phyloP scores from a whole-genome alignment of 2,329 filamentous ascomycete genomes.

The Aspergillus proliferans region DNA sequence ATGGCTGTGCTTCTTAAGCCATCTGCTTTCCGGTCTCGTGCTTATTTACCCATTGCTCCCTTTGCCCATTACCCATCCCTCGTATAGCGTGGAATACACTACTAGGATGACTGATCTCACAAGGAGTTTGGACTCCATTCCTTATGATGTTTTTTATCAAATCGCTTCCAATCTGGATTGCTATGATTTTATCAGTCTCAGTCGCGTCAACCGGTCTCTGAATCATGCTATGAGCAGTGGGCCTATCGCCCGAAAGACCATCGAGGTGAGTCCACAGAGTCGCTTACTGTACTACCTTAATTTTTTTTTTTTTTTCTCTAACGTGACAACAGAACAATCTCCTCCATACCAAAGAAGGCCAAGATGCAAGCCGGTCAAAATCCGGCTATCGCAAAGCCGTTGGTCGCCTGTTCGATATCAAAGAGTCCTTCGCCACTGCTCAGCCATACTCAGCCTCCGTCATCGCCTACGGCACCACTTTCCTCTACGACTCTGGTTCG shows the following conservation, averaged over 20 bases:
- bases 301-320: background rate
- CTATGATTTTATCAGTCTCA: conserved; percentile 54
- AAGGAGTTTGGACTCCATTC: conserved; percentile 43
- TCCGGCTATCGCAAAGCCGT: conserved; percentile 50
- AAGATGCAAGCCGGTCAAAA: conserved; percentile 28
- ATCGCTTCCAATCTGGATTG: conserved; percentile 52
- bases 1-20: no score
- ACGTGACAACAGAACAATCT: conserved; percentile 32
- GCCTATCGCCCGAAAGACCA: conserved; percentile 51
- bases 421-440: conserved; percentile 54
- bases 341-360: conserved; percentile 41
- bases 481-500: conserved; percentile 57
- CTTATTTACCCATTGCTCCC: background rate
- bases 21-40: no score
- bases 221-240: conserved; percentile 48
- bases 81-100: background rate
- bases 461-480: conserved; percentile 55
- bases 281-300: background rate
- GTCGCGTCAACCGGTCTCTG: conserved; percentile 48
- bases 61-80: background rate
- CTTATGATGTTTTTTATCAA: conserved; percentile 60
- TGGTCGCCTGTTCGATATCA: conserved; percentile 55
- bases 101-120: conserved; percentile 12
- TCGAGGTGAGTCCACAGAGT: conserved; percentile 47
- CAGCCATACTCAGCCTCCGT: conserved; percentile 57